Base-by-base conservation (phyloP, 164 flowering plant species). In the Stephania japonica region DNA sequence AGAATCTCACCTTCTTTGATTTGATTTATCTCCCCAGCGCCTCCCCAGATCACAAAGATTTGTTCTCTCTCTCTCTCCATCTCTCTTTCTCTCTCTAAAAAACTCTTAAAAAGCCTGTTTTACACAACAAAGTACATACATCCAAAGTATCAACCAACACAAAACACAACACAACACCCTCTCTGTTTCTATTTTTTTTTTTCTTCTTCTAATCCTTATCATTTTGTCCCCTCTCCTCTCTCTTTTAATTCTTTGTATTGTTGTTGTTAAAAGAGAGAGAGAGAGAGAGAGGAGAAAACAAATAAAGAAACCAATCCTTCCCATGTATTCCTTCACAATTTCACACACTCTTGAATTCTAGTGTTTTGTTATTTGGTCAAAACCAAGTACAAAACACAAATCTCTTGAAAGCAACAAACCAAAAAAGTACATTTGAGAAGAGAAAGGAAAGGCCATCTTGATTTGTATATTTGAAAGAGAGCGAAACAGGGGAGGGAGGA, bases 201-300 rank as follows among this genome's bases (percentile, higher is more conserved):
- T 63, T 70, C 24, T 42, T 21, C 38, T 70, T 26, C 65, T 32
- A 32, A 32, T 32, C 38, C 38, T 32, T 16, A n/a, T 1, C 21
- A 21, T 69, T 59, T 38, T 65, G 16, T 47, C 53, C 53, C 14
- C 14, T 44, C 50, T 47, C 69, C 69, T 68, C 71, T 66, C 42
- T 27, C 50, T 50, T 44, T 41, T 24, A 12, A 70, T 24, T 64
- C 42, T 44, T 69, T 69, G 65, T 47, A n/a, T 27, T 38, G 4
- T 41, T 9, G 11, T 63, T 64, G 38, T 66, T 43, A 32, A 47
- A 16, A 47, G 53, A 8, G 26, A 50, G 72, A 70, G 70, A 66
- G 74, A 67, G 18, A 47, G 11, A 47, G 11, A 44, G 7, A 44
- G 4, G 65, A 71, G 70, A 67, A 12, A 12, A 44, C 1, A 44